Base-by-base conservation (phyloP, 768 basidiomycete genomes). In the Agrocybe pediades region DNA sequence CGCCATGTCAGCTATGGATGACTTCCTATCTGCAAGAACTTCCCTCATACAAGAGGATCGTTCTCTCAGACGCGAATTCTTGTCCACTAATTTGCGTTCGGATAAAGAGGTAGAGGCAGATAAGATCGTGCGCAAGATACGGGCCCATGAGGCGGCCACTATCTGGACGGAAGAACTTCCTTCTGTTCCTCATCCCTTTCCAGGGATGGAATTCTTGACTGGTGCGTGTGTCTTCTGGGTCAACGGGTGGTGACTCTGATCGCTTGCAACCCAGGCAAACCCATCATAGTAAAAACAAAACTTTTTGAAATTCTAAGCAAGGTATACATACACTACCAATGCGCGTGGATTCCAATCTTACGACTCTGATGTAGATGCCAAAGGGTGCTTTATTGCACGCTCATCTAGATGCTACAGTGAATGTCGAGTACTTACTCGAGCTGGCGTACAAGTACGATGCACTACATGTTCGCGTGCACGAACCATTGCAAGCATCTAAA, bases 161-260 rank as follows among this genome's bases (percentile, higher is more conserved):
- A 71, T 90, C n/a, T 90, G 88, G 89, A 74, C 61, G 30, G 68
- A 68, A 42, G 79, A 84, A 20, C 72, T 81, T 55, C 73, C 78
- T 15, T 75, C 75, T 3, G 72, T 83, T 42, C 80, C 77, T 3
- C 82, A 89, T 59, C 74, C 84, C 1, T 90, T 88, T 58, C 87
- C 87, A 19, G 89, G 89, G 40, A 89, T 90, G 87, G 86, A 83
- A 59, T 91, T 90, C 60, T 68, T 90, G 57, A 90, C 85, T 39
- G 86, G 87, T 85, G 59, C 46, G 48, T 40, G 8, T 9, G 16
- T 42, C 16, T 25, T 33, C 44, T 21, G 2, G 30, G n/a, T 1
- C 17, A 15, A 24, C n/a, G 13, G 17, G 2, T 46, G 24, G 41
- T 23, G 23, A 33, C 9, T n/a, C 49, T 41, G 20, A 27, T 46